Evolutionary conservation across 202 grass and related monocot genomes (phyloP).

Genomic region (Musa balbisiana): DNA sequence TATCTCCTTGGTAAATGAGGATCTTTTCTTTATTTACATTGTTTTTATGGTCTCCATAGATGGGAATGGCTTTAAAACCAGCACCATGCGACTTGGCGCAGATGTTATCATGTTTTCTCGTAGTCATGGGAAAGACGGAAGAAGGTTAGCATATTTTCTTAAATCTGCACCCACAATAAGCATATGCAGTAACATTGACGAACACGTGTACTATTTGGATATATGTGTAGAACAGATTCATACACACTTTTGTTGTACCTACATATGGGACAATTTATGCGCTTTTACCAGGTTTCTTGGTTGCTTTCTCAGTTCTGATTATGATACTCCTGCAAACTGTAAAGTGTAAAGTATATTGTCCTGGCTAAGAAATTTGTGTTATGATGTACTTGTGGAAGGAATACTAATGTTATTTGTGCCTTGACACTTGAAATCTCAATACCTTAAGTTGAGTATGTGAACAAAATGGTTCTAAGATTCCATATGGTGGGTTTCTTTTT

Average conservation of each 20-base stretch:
- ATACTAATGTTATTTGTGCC: not conserved
- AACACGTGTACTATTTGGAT: not conserved
- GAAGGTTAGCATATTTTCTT: conserved; percentile 43
- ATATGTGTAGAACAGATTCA: no score
- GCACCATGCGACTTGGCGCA: conserved; percentile 95
- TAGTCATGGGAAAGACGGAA: conserved; percentile 49
- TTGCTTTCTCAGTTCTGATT: not conserved
- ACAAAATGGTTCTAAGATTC: not conserved
- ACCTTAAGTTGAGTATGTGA: not conserved
- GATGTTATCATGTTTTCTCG: conserved; percentile 92
- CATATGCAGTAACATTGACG: not conserved
- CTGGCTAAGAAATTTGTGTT: not conserved
- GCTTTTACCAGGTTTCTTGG: not conserved
- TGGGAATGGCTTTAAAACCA: conserved; percentile 99
- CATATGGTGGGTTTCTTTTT: not conserved
- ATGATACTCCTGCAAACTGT: not conserved
- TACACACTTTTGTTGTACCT: not conserved
- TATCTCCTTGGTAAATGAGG: not conserved
- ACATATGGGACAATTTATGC: not conserved
- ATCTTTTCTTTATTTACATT: conserved; percentile 22
- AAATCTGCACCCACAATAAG: not conserved
- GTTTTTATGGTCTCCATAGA: conserved; percentile 29
- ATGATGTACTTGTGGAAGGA: not conserved
- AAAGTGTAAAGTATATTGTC: not conserved
- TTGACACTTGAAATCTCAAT: not conserved